Base-by-base conservation (phyloP, 345 rosid species). In the Melastoma malabathricum region DNA sequence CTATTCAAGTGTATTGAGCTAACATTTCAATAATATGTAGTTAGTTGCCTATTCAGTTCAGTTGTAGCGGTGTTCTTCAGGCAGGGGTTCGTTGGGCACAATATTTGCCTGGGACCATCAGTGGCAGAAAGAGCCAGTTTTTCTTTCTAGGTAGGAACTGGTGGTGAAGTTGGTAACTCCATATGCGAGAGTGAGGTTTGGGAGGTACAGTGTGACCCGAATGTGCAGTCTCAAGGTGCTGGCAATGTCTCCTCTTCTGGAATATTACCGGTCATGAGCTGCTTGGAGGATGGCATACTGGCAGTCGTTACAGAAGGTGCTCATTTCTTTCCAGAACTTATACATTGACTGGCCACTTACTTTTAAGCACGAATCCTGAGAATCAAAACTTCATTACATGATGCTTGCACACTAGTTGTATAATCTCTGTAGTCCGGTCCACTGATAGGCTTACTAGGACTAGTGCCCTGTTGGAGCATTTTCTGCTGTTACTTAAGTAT, bases 281-380 rank as follows among this genome's bases (percentile, higher is more conserved):
- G 94, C 72, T 81, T 94, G 0, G 96, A 86, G 78, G 97, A 89
- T 68, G 96, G 97, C 13, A 86, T 89, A 51, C 89, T 90, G 48
- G 90, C 86, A 27, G 78, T 76, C 20, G 60, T 86, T 48, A 82
- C 76, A 50, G 84, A 83, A 86, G 94, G 98, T 86, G 57, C 50
- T 44, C 20, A 18, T 39, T 56, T 58, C 57, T 34, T 34, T 34
- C 12, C 41, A 34, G 41, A 34, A 12, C 41, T 22, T 34, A 34
- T 12, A 34, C 41, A 34, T 34, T 34, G 41, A 34, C 41, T 34
- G 12, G 9, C 1, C 41, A 6, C 12, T 34, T 34, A 34, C 12
- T 34, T 34, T 34, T 34, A 34, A 7, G 12, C 12, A 2, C 2
- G 29, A 39, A 18, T 54, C 34, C 10, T 19, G 19, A 44, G 22